Base-by-base conservation (phyloP, 2,329 filamentous ascomycete genomes). In the Fusarium sp. region DNA sequence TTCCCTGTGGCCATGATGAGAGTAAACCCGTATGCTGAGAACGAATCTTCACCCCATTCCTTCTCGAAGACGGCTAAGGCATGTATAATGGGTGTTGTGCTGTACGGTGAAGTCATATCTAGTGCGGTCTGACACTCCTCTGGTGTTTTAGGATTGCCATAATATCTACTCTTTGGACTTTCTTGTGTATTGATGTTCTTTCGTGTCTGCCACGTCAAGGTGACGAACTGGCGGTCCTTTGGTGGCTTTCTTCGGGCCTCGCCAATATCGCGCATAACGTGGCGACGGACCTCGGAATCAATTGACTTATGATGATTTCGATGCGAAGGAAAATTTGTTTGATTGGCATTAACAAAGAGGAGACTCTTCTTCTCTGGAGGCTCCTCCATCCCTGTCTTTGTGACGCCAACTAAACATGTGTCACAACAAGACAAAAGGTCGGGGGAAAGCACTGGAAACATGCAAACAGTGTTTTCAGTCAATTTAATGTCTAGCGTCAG, bases 31-130 rank as follows among this genome's bases (percentile, higher is more conserved):
- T 67, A 64, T 25, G 64, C 64, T 4, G 64, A 67, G 46, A 64
- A 67, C 18, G 32, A 58, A 42, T 64, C 64, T 33, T 67, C 64
- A 25, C 64, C 60, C 60, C 64, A 67, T 46, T 64, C 60, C 46
- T n/a, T 53, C 44, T 67, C 64, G 33, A 67, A 59, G 60, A 32
- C 37, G n/a, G 60, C 37, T 18, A 67, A 47, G 21, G 52, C 19
- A 44, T 64, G 43, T 28, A 60, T 28, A 33, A 60, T 60, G 21
- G 54, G 46, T 9, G 38, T 38, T 19, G 11, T 53, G 37, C 38
- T 33, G n/a, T 25, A 60, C 11, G 12, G 32, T 35, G 23, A 32
- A 32, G 30, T 32, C 30, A 32, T 10, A 11, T 13, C 12, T 32
- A 32, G 11, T 32, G 32, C 12, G 32, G 32, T 5, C 32, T 33